Evolutionary conservation across 148 eudicot genomes (phyloP).

Genomic region (Pouteria glomerata): DNA sequence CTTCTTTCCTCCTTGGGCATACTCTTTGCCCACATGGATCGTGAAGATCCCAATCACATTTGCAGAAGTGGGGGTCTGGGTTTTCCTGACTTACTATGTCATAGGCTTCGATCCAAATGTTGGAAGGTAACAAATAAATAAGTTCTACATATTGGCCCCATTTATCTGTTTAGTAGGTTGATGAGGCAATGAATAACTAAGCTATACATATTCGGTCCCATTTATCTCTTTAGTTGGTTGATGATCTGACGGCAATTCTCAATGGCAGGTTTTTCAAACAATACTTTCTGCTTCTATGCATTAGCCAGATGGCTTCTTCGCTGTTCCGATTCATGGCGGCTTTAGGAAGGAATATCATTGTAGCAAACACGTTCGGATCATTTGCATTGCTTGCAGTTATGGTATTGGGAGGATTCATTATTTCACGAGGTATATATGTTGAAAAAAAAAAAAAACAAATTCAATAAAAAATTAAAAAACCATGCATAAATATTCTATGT

Average conservation of each 20-base stretch:
- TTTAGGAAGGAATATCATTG: constrained; percentile 65
- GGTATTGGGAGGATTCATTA: constrained; percentile 68
- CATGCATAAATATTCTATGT: background rate
- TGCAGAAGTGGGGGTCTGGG: constrained; percentile 20
- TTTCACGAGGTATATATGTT: constrained; percentile 49
- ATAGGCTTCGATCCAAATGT: constrained; percentile 32
- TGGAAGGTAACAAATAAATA: constrained; percentile 17
- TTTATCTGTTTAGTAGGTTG: background rate
- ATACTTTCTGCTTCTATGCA: constrained; percentile 41
- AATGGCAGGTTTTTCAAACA: constrained; percentile 60
- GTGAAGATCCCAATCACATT: constrained; percentile 24
- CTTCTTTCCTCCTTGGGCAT: constrained; percentile 34
- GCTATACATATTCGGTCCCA: background rate
- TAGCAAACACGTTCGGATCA: constrained; percentile 81
- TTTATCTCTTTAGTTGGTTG: background rate
- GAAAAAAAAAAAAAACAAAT: background rate
- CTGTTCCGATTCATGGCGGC: constrained; percentile 64
- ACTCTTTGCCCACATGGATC: constrained; percentile 26
- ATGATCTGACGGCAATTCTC: background rate
- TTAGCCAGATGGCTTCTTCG: constrained; percentile 72
- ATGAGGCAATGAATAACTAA: background rate
- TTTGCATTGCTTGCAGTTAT: constrained; percentile 54
- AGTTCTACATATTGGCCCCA: background rate
- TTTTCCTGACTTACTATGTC: constrained; percentile 20
- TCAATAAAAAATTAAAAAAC: background rate